Conservation (phyloP, 2,329 filamentous ascomycete species). For the Akanthomyces lecanii region DNA sequence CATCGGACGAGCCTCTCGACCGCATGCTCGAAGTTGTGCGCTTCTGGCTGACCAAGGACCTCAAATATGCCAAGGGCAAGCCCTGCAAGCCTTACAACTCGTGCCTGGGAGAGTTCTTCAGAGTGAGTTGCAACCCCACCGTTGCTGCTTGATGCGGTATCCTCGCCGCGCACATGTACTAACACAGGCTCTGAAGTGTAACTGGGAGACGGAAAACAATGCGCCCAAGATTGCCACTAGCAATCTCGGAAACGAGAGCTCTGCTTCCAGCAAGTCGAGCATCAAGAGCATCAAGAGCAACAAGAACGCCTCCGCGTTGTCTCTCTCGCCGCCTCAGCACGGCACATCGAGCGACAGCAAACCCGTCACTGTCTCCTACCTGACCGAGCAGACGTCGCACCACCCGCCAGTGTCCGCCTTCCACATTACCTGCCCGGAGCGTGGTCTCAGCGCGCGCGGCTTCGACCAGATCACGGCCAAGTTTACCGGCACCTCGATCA, state of each 20-base stretch:
- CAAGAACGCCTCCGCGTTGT: slow-evolving; percentile 45
- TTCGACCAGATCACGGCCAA: slow-evolving; percentile 97
- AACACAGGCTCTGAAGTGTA: slow-evolving; percentile 56
- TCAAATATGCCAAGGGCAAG: slow-evolving; percentile 98
- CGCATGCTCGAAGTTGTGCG: slow-evolving; percentile 92
- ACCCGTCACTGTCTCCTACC: slow-evolving; percentile 77
- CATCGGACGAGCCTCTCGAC: slow-evolving; percentile 84
- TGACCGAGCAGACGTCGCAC: slow-evolving; percentile 97
- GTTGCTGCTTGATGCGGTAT: not conserved
- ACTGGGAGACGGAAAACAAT: slow-evolving; percentile 86
- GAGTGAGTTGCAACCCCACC: slow-evolving; percentile 50
- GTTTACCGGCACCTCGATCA: slow-evolving; percentile 92
- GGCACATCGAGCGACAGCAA: slow-evolving; percentile 42
- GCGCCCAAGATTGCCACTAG: slow-evolving; percentile 60
- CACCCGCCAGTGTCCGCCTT: slow-evolving; percentile 97
- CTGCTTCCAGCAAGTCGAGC: slow-evolving; percentile 45
- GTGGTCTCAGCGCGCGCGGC: slow-evolving; percentile 79
- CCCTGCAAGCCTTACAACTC: slow-evolving; percentile 99
- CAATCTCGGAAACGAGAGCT: slow-evolving; percentile 38
- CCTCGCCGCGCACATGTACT: not conserved
- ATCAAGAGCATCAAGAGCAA: slow-evolving; percentile 33
- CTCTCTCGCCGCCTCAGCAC: slow-evolving; percentile 49
- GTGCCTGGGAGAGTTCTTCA: slow-evolving; percentile 93
- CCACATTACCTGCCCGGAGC: slow-evolving; percentile 86
- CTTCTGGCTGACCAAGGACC: slow-evolving; percentile 98